Evolutionary conservation across 116 monocot genomes (phyloP), one percentile per base, ranked within the genome.

Genomic region (Papilionanthe hybrid): DNA sequence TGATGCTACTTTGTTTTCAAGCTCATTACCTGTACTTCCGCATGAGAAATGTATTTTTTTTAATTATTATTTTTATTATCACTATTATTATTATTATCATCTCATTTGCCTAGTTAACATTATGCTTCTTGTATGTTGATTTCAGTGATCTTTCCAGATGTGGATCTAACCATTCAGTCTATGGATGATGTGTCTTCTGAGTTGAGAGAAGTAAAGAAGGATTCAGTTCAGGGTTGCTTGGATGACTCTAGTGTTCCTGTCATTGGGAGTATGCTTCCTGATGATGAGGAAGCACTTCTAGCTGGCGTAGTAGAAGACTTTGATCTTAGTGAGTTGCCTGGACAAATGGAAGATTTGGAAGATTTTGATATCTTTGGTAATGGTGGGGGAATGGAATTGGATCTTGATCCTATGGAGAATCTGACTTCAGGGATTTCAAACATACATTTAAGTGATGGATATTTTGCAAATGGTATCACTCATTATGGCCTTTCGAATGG

Each of bases 361-460:
- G 98, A 98, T 11, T 94, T 87, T 82, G 98, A 98, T 78, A 87
- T 99, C 66, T 99, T 99, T 84, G 93, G 89, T 18, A 91, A 82
- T 86, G 91, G 92, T 81, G 96, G 97, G 45, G 98, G 95, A n/a
- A 83, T 99, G 85, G 99, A 99, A 80, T 74, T 95, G 77, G 99
- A 99, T 79, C 83, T 68, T 84, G 95, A 99, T 88, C 85, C 84
- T 37, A 74, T 75, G 11, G 92, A 93, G 63, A 85, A 77, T 63
- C 82, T 99, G 4, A 87, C 58, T 69, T 74, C 85, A 72, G 82
- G 84, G 68, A 83, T 95, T 86, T 87, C 90, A 80, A 95, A 83
- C 65, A 75, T 87, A 19, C 83, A 72, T 79, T 66, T 93, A 0
- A 72, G 32, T 72, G 93, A 92, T 81, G 82, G 93, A 45, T 89